These are phyloP conservation scores for Botrytis elliptica DNA, from an alignment of 2,329 filamentous ascomycete species.

Conservation along the genomic window DNA sequence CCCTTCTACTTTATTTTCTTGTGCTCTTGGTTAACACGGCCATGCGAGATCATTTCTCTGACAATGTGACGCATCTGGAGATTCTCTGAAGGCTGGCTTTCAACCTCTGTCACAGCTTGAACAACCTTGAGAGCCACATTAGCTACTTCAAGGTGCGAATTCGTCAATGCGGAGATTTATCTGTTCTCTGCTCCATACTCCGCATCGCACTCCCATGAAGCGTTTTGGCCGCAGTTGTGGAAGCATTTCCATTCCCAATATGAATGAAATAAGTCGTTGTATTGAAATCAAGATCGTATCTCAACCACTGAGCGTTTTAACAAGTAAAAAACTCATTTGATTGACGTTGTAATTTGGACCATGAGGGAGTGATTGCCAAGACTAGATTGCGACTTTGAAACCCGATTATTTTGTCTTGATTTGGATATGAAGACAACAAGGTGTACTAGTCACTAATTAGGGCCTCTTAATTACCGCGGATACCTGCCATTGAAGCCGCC, in stretches of 20 bases:
- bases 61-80: neutral
- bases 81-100: neutral
- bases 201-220: neutral
- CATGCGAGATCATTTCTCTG: neutral
- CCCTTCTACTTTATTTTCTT: too few species aligned
- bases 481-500: neutral
- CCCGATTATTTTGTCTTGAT: neutral
- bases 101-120: neutral
- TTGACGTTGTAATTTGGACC: neutral
- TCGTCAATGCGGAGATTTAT: neutral
- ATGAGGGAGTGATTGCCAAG: neutral
- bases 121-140: neutral
- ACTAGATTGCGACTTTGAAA: neutral
- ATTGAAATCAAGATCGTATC: neutral
- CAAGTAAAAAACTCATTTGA: neutral
- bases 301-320: neutral
- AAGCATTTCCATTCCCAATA: neutral
- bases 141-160: neutral
- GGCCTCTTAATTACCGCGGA: neutral
- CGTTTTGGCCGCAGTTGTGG: neutral
- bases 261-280: neutral
- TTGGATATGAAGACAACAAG: neutral
- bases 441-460: neutral
- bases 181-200: neutral
- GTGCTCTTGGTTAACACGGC: too few species aligned